These are phyloP conservation scores for Apiospora pterosperma DNA, from an alignment of 2,329 filamentous ascomycete genomes.

Conservation along the genomic window DNA sequence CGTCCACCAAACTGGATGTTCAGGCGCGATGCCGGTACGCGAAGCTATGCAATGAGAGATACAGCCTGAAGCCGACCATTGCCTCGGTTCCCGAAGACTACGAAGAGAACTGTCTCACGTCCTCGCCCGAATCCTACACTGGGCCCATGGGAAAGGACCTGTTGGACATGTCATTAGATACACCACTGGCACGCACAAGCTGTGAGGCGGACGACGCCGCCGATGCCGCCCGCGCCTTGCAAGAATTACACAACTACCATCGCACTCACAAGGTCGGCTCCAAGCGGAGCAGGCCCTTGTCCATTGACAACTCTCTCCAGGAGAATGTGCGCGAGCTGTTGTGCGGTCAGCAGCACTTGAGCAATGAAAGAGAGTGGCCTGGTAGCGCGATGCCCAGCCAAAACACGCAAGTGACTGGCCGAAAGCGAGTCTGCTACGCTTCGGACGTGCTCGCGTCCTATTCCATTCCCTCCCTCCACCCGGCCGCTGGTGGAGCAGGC, in stretches of 20 bases:
- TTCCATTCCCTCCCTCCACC: conserved; percentile 43
- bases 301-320: conserved; percentile 58
- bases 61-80: conserved; percentile 48
- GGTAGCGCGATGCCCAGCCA: conserved; percentile 36
- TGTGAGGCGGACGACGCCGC: conserved; percentile 47
- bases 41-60: conserved; percentile 56
- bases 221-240: conserved; percentile 55
- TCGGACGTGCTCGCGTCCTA: conserved; percentile 50
- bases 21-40: conserved; percentile 61
- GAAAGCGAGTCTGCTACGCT: conserved; percentile 66
- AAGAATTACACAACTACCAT: conserved; percentile 57
- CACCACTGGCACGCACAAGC: conserved; percentile 41
- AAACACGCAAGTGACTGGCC: conserved; percentile 43
- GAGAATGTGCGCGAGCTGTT: conserved; percentile 66
- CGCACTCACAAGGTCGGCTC: conserved; percentile 32
- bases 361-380: conserved; percentile 33
- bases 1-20: conserved; percentile 51
- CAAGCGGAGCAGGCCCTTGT: conserved; percentile 60
- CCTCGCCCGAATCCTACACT: conserved; percentile 56
- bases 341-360: conserved; percentile 26
- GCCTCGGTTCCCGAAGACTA: conserved; percentile 56
- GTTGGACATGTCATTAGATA: conserved; percentile 46
- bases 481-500: conserved; percentile 45
- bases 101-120: conserved; percentile 46
- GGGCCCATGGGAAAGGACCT: conserved; percentile 50